Conservation (phyloP, 2,329 filamentous ascomycete genomes). For the Penicillium vulpinum region DNA sequence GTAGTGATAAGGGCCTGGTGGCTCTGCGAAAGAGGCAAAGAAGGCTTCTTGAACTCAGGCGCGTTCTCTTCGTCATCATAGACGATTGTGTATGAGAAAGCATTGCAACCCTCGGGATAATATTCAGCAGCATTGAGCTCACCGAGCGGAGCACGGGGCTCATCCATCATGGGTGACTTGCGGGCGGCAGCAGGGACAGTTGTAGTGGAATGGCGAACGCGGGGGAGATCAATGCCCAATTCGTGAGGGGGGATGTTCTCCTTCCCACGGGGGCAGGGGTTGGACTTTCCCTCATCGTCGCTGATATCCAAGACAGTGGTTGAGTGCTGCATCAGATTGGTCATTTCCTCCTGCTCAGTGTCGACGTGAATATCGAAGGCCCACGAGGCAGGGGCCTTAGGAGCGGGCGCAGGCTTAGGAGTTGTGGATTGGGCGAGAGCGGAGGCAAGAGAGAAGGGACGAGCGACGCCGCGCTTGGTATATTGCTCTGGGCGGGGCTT, state of each 20-base stretch:
- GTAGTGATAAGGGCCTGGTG: conserved; percentile 17
- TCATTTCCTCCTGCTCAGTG: conserved; percentile 83
- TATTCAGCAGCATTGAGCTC: conserved; percentile 69
- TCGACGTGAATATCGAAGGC: conserved; percentile 96
- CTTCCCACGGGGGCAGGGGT: conserved; percentile 68
- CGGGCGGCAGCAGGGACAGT: conserved; percentile 29
- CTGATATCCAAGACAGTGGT: conserved; percentile 85
- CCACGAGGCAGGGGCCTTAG: conserved; percentile 59
- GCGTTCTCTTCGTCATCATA: conserved; percentile 56
- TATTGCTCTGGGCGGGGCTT: conserved; percentile 69
- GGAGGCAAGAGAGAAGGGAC: conserved; percentile 80
- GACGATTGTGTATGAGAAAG: conserved; percentile 61
- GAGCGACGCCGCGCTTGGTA: conserved; percentile 46
- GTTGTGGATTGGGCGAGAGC: conserved; percentile 62
- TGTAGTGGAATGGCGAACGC: conserved; percentile 21
- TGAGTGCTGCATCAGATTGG: conserved; percentile 88
- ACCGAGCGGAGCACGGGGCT: conserved; percentile 65
- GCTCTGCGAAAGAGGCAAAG: conserved; percentile 4
- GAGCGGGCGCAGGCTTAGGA: conserved; percentile 52
- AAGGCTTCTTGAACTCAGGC: conserved; percentile 17
- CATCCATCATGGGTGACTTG: conserved; percentile 60
- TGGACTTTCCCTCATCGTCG: conserved; percentile 71
- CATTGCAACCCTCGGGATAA: conserved; percentile 66
- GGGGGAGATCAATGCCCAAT: conserved; percentile 61
- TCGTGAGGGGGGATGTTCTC: conserved; percentile 81